Conservation (phyloP, 148 eudicot genomes). For the Camellia lanceoleosa region DNA sequence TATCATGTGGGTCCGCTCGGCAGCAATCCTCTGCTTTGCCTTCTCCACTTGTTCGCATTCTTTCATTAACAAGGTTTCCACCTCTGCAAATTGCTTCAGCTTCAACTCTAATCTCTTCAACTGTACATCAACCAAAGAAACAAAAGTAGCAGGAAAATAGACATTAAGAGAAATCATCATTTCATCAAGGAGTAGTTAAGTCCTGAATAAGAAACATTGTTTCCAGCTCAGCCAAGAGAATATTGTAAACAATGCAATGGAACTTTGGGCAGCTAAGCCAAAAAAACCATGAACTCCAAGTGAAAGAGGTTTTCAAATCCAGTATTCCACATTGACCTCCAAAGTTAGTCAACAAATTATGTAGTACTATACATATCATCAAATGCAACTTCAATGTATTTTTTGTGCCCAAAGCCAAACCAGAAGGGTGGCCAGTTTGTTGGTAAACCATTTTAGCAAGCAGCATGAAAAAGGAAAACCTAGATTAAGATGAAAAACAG, state of each 20-base stretch:
- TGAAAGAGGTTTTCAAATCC: background rate
- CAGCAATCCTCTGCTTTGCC: slow-evolving; percentile 72
- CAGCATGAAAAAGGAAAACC: background rate
- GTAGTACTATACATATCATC: background rate
- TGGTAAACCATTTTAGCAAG: background rate
- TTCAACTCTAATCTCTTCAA: slow-evolving; percentile 91
- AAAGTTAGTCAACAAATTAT: background rate
- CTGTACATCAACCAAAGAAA: slow-evolving; percentile 37
- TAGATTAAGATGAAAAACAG: background rate
- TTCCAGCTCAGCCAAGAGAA: background rate
- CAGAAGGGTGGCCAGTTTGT: background rate
- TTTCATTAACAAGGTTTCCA: slow-evolving; percentile 84
- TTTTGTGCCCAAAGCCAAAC: background rate
- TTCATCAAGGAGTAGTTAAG: background rate
- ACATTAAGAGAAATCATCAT: background rate
- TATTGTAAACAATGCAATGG: background rate
- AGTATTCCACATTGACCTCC: background rate
- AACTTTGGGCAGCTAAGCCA: background rate
- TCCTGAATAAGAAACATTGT: background rate
- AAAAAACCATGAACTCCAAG: background rate
- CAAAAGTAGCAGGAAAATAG: background rate
- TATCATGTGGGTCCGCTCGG: slow-evolving; percentile 61
- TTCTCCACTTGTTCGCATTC: slow-evolving; percentile 96
- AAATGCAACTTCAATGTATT: background rate
- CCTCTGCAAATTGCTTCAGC: slow-evolving; percentile 96